Evolutionary conservation across 2,329 filamentous ascomycete genomes (phyloP).

Genomic region (Beauveria varroae): DNA sequence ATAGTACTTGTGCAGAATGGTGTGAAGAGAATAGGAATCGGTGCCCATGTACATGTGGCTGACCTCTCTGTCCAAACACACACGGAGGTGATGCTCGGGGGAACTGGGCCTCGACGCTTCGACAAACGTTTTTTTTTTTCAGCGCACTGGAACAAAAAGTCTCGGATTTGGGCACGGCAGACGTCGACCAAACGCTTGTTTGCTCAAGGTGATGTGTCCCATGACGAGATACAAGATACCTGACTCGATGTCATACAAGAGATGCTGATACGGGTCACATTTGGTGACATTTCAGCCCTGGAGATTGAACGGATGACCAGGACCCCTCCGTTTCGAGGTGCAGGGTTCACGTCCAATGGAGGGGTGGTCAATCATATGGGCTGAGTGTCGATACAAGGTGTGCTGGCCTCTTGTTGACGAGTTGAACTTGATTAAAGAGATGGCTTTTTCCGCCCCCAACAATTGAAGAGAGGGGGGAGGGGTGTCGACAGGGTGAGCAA

Average conservation of each 20-base stretch:
- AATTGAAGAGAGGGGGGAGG: not conserved
- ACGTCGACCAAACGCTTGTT: not conserved
- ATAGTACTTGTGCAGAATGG: not conserved
- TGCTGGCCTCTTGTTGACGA: not conserved
- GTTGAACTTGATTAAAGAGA: not conserved
- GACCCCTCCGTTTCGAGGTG: not conserved
- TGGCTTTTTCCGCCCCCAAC: not conserved
- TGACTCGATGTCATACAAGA: not conserved
- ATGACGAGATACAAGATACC: not conserved
- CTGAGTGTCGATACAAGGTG: not conserved
- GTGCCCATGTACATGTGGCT: not conserved
- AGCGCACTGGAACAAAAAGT: not conserved
- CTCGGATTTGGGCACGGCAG: not conserved
- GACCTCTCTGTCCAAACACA: not conserved
- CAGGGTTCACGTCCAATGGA: not conserved
- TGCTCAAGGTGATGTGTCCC: not conserved
- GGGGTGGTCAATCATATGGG: not conserved
- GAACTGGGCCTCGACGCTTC: not conserved
- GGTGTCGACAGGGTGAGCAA: not conserved
- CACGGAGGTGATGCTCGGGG: not conserved
- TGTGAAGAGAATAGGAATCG: not conserved
- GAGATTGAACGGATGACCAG: not conserved
- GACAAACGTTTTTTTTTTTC: not conserved
- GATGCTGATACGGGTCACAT: not conserved
- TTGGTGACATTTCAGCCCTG: not conserved